Base-by-base conservation (phyloP, 352 stramenopile species). In the Phytophthora rubi region DNA sequence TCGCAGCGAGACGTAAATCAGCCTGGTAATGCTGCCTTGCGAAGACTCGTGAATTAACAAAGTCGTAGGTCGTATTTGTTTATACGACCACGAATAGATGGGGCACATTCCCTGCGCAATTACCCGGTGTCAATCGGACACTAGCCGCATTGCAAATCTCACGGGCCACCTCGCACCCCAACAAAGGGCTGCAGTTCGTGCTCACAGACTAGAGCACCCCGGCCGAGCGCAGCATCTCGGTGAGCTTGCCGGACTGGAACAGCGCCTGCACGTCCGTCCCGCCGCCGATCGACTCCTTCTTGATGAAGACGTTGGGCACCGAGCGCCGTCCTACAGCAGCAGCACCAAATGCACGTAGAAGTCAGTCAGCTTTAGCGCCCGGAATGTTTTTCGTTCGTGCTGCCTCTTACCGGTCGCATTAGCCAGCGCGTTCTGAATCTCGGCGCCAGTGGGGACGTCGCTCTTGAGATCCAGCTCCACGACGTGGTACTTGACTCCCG, bases 251-350 rank as follows among this genome's bases (percentile, higher is more conserved):
- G 21, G 76, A 91, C 39, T 85, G 73, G 52, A 90, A 88, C 13
- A 97, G 85, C 33, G 75, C 79, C 60, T 98, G 84, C n/a, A 94
- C 94, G 65, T 98, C 94, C 59, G 98, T 95, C 65, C 97, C 97
- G 21, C 97, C 97, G 54, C 97, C 97, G 51, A 99, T 84, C 45
- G 94, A 95, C 48, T 95, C 78, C 63, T 95, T 94, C 60, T 94
- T 94, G 49, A 99, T 86, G 79, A 99, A 99, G 23, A 99, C 95
- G 72, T 99, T 99, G 2, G 97, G 97, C 47, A 99, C 97, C 5
- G 94, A 99, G 53, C 85, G 80, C 55, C 98, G 93, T 58, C 93
- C 95, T 78, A 83, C 12, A 59, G 8, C n/a, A 45, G 7, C 21
- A 44, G 35, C 4, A 53, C 37, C 15, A 35, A 45, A 28, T 55